Evolutionary conservation across 257 asterid genomes (phyloP), one percentile per base, ranked within the genome.

Genomic region (Nicotiana tabacum): DNA sequence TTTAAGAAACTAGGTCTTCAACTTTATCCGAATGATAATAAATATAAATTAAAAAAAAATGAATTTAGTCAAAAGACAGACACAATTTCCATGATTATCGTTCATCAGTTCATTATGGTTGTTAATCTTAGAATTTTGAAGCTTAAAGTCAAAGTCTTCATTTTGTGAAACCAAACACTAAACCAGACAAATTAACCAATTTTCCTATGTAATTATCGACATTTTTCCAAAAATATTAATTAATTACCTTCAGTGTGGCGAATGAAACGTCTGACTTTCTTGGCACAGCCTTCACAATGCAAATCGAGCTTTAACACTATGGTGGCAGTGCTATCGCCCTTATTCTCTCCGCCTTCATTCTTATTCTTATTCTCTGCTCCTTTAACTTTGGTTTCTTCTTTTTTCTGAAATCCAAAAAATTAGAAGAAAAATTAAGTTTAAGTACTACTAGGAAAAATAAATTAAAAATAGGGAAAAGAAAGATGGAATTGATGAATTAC

Each of bases 201-300:
- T 1, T 61, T 21, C 10, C 32, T 8, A 61, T 24, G 67, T 24
- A 29, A 29, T 11, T 29, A 51, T 5, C 24, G 10, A 62, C 0
- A 18, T 12, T 10, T 18, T 18, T 62, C 68, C 6, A 16, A 60
- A 30, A 21, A 76, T 56, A 29, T 77, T 2, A 6, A 57, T 16
- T 27, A 29, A n/a, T 56, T 84, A 85, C 88, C 88, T 9, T 82
- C 79, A 10, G 46, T 77, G 12, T 85, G 81, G n/a, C 85, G 81
- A 78, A 85, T 55, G 6, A 80, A 62, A 33, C 84, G 86, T 62
- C 81, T 85, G 84, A 85, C 82, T 83, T 85, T 85, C 64, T 85
- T 65, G 33, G 88, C 88, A 83, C 88, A 85, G 3, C 88, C 88
- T 67, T 85, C 86, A 69, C 88, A 85, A 85, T 85, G 88, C 82